Base-by-base conservation (phyloP, 331 rosid species). In the Malus hybrid region DNA sequence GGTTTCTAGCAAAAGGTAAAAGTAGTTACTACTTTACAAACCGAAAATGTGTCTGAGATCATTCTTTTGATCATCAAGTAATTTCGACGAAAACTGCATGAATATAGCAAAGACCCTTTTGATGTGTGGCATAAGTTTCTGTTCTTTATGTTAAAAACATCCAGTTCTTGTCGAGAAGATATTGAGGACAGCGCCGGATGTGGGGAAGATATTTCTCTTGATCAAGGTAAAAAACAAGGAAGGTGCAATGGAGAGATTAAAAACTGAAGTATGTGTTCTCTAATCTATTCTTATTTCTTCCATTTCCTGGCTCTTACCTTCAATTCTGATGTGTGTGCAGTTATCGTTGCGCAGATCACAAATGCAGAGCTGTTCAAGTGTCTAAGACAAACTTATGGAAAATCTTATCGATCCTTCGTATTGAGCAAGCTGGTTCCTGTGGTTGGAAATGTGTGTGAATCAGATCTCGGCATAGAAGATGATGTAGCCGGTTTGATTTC, bases 1-100 rank as follows among this genome's bases (percentile, higher is more conserved):
- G 99, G 7, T 94, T 94, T 87, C 97, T 94, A 14, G 99, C 92
- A 1, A 94, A 94, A 86, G 97, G 99, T 91, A 67, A 16, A 8
- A 10, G 0, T 10, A 42, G 0, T 42, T 42, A 42, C 46, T 42
- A 42, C 11, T 8, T 36, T 3, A 39, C 12, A 39, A 39, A 39
- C 46, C 0, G 46, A 15, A 46, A 48, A 48, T 67, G 44, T 39
- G 61, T 20, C 27, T 15, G 5, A 22, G 34, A 29, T 33, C 67
- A 34, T 36, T 5, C 11, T 33, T 61, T 20, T 57, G 28, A 48
- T 63, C 11, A 3, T 9, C 46, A 42, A 42, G 46, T 10, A 3
- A 10, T 42, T 42, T 42, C 13, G 13, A 42, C 1, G 13, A 42
- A 42, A 42, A 42, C 46, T 39, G 46, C 46, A 39, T 39, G 46